Evolutionary conservation across 805 yeast species (phyloP), one percentile per base, ranked within the genome.

Genomic region (Candida namnaoensis): DNA sequence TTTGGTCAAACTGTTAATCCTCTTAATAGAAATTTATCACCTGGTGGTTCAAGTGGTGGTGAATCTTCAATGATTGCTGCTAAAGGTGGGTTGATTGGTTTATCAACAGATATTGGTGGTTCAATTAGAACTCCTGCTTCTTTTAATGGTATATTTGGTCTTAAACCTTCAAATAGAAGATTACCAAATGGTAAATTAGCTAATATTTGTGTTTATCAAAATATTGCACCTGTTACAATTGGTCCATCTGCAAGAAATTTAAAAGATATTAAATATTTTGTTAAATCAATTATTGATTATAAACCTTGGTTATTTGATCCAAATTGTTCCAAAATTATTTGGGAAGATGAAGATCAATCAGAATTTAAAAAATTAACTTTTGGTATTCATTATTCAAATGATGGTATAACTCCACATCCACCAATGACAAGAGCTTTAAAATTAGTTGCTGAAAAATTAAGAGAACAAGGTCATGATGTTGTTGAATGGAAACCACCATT

Each of bases 41-140:
- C 71, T 19, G 77, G 77, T 34, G 78, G 79, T 1, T 68, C 74
- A 11, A 67, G 74, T 5, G 76, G 76, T 4, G 78, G 78, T 27
- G 78, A 72, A 39, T 73, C 70, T n/a, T 71, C 76, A 3, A 47
- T 74, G n/a, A 48, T 70, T 7, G 65, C 65, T 1, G 46, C 68
- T 38, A 51, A 57, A 38, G 76, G 76, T 6, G 28, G 63, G 56
- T 11, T 44, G 27, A 14, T 48, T 10, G 80, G 82, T 10, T 53
- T 78, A 35, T 80, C 80, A 14, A 65, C 74, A 3, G 79, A 73
- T 52, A 63, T 72, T 34, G 78, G 76, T 15, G 79, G 79, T 5
- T 62, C 71, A 5, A 62, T 73, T 27, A 56, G 78, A 33, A 64
- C 62, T 34, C 79, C 79, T 1, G 65, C 76, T 5, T 54, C 68